Evolutionary conservation across 2,329 filamentous ascomycete species (phyloP), one percentile per base, ranked within the genome.

Genomic region (Pseudopithomyces maydicus): DNA sequence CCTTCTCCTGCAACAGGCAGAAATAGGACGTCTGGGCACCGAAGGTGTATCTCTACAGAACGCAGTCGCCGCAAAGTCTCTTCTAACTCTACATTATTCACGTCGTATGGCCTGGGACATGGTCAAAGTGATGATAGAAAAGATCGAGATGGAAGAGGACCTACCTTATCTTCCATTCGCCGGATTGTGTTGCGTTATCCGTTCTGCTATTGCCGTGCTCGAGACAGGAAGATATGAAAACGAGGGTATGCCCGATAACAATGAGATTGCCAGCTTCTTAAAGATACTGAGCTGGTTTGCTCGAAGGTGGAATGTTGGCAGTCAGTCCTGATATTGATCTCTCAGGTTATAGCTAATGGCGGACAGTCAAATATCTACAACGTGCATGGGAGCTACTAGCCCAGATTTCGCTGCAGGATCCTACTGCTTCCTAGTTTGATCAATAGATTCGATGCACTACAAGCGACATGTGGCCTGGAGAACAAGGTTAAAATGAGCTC

Each of bases 101-200:
- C 51, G 59, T 10, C 53, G 54, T 36, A 64, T 64, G 62, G 59
- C 62, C 1, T 61, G 62, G 57, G 59, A 62, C 15, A 62, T 61
- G 57, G 57, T 62, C 10, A 32, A 46, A 29, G 55, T 59, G 6
- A 59, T 52, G 4, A 51, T 59, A 3, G 26, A 41, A 14, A 51
- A 53, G 19, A 51, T 62, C 15, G 14, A 32, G 10, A 48, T 8
- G 10, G 55, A 57, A n/a, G 48, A 22, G 2, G 57, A 54, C 15
- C 29, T 64, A 11, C 19, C 45, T 8, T 26, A 43, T n/a, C 17
- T 61, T 20, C 57, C 62, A 20, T 60, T 64, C 49, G 59, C 59
- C 2, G 59, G 59, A 14, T 11, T 61, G 15, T 59, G 59, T 23
- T 58, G 57, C 39, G 62, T 64, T 5, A 19, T 62, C 15, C 33